A percentile compares a stretch with the other conserved stretches of the same genome.
Evolutionary conservation across 2,329 filamentous ascomycete genomes (phyloP).

Genomic region (Cyphellophora attinorum): DNA sequence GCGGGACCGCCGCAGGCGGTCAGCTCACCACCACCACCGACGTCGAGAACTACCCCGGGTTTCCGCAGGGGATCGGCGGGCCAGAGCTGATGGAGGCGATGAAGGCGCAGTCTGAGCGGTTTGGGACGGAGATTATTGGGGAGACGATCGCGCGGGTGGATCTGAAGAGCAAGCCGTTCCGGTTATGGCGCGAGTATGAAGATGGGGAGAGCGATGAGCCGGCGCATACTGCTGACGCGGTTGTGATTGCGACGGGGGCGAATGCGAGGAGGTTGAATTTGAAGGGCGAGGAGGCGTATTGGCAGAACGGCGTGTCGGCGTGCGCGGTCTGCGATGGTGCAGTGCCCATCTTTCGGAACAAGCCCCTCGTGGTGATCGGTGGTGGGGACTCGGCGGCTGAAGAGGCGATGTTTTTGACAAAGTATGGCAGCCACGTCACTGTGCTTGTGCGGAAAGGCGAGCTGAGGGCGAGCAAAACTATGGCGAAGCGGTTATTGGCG

Average conservation of each 20-base stretch:
- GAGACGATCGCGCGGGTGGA: conserved; percentile 90
- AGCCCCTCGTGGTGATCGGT: conserved; percentile 89
- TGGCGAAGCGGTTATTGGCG: conserved; percentile 72
- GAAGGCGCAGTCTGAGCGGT: conserved; percentile 80
- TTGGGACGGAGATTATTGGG: conserved; percentile 85
- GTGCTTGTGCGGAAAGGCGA: conserved; percentile 83
- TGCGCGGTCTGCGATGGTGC: conserved; percentile 97
- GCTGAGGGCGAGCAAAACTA: conserved; percentile 80
- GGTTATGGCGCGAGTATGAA: conserved; percentile 83
- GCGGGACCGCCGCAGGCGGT: conserved; percentile 89
- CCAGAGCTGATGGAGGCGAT: conserved; percentile 89
- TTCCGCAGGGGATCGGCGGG: conserved; percentile 81
- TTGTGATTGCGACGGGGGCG: conserved; percentile 93
- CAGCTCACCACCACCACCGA: conserved; percentile 98
- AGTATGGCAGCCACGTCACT: conserved; percentile 91
- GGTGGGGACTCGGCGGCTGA: conserved; percentile 95
- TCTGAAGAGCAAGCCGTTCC: conserved; percentile 75
- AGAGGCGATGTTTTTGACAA: conserved; percentile 93
- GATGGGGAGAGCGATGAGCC: conserved; percentile 60
- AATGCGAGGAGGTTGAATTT: conserved; percentile 78
- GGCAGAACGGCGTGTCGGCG: conserved; percentile 92
- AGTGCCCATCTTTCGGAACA: conserved; percentile 93
- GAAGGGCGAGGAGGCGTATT: conserved; percentile 85
- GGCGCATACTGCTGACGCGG: conserved; percentile 72
- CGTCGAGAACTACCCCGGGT: conserved; percentile 96